These are phyloP conservation scores for Marasmius sp. DNA, from an alignment of 1,284 basidiomycete species.

Conservation along the genomic window DNA sequence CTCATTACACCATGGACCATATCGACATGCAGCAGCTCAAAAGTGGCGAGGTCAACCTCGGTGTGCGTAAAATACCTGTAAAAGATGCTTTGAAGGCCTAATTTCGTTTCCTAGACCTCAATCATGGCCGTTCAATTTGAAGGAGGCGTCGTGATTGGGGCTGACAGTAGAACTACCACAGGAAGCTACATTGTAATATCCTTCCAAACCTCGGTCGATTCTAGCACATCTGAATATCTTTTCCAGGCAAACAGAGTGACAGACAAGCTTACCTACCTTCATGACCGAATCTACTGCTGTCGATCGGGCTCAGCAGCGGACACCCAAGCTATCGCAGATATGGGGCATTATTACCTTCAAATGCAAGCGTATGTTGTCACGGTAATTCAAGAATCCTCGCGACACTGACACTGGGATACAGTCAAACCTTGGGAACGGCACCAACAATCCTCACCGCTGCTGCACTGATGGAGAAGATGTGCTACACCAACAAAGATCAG, in stretches of 20 bases:
- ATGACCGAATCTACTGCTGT: conserved; percentile 99
- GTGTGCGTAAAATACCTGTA: conserved; percentile 54
- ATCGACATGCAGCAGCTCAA: conserved; percentile 81
- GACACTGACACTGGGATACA: conserved; percentile 27
- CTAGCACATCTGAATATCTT: conserved; percentile 3
- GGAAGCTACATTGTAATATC: conserved; percentile 86
- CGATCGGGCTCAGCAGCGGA: conserved; percentile 97
- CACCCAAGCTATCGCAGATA: conserved; percentile 95
- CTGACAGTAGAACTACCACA: conserved; percentile 95
- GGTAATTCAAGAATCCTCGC: background rate
- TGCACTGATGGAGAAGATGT: conserved; percentile 84
- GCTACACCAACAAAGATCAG: conserved; percentile 93
- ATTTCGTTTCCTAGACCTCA: conserved; percentile 70
- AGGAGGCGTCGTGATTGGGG: conserved; percentile 93
- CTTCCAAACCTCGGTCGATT: background rate
- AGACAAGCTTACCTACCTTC: conserved; percentile 96
- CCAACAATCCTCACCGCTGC: conserved; percentile 87
- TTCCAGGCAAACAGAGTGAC: conserved; percentile 93
- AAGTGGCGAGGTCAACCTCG: conserved; percentile 91
- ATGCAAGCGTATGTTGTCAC: conserved; percentile 61
- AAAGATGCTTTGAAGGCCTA: background rate
- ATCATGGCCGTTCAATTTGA: conserved; percentile 99
- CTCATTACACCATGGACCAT: conserved; percentile 53
- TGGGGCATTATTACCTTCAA: conserved; percentile 87
- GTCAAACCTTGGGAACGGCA: conserved; percentile 65